phyloP scores from a whole-genome alignment of 176 grass and related monocot species.

The Typha latifolia region DNA sequence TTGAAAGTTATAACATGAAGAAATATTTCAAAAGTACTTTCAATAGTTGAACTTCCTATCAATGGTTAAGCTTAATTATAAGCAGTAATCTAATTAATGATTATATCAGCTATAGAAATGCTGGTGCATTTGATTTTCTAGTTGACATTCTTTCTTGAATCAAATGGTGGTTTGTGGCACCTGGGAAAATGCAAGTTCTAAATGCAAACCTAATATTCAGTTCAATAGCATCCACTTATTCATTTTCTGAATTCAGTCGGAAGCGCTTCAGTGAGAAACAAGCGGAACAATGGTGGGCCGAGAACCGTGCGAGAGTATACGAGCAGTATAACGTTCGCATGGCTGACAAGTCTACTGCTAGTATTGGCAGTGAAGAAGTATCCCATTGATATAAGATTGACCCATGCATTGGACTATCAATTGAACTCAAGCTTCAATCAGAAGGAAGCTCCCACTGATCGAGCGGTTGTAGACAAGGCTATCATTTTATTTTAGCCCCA shows the following conservation, averaged over 20 bases:
- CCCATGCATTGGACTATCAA: conserved; percentile 27
- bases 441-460: conserved; percentile 24
- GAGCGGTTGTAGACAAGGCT: conserved; percentile 41
- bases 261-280: conserved; percentile 93
- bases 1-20: no score
- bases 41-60: no score
- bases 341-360: conserved; percentile 54
- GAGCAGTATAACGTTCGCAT: conserved; percentile 81
- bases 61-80: no score
- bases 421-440: conserved; percentile 22
- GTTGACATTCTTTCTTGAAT: no score
- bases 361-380: conserved; percentile 39
- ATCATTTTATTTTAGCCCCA: conserved; percentile 47
- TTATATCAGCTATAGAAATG: no score
- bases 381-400: conserved; percentile 41
- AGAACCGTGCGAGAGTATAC: conserved; percentile 85
- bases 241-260: conserved; percentile 49
- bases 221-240: neutral
- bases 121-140: no score
- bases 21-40: no score
- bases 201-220: neutral
- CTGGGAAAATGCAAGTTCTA: no score
- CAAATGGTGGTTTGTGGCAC: no score
- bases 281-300: conserved; percentile 95
- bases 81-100: no score